phyloP scores from a whole-genome alignment of 2,329 filamentous ascomycete genomes.

The Aspergillus aculeatinus region DNA sequence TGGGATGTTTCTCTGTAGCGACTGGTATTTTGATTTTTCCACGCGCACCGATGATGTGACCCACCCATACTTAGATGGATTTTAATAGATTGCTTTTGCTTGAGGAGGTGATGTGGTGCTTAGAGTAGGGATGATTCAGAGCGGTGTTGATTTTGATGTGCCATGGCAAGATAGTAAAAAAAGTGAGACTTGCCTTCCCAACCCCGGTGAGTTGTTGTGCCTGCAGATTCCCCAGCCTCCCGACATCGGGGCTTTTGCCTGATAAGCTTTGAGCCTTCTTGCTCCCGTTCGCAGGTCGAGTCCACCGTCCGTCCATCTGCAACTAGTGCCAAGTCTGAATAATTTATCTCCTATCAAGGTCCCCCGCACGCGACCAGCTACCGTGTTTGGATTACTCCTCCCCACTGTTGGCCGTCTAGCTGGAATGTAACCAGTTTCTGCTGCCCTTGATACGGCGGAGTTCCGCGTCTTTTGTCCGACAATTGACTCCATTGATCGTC shows the following conservation, averaged over 20 bases:
- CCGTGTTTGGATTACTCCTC: background rate
- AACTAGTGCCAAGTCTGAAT: background rate
- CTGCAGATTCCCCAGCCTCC: too few relatives aligned
- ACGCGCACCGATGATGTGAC: background rate
- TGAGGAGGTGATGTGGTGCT: too few relatives aligned
- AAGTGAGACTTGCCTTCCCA: too few relatives aligned
- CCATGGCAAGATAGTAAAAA: too few relatives aligned
- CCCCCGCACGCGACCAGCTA: constrained; percentile 6
- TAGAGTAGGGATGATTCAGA: too few relatives aligned
- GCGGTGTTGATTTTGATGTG: too few relatives aligned
- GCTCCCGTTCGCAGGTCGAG: background rate
- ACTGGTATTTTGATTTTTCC: background rate
- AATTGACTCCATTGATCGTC: background rate
- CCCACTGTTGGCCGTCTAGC: background rate
- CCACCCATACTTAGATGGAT: background rate
- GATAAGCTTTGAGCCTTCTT: too few relatives aligned
- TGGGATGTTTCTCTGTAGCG: constrained; percentile 5
- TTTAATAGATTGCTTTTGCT: background rate
- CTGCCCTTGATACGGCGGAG: background rate
- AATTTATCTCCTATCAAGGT: background rate
- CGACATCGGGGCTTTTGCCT: too few relatives aligned
- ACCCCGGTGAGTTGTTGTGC: too few relatives aligned
- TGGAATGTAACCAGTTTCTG: background rate
- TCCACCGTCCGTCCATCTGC: background rate
- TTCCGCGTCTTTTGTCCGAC: background rate